Evolutionary conservation across 306 rosid genomes (phyloP).

Genomic region (Abrus pulchellus): DNA sequence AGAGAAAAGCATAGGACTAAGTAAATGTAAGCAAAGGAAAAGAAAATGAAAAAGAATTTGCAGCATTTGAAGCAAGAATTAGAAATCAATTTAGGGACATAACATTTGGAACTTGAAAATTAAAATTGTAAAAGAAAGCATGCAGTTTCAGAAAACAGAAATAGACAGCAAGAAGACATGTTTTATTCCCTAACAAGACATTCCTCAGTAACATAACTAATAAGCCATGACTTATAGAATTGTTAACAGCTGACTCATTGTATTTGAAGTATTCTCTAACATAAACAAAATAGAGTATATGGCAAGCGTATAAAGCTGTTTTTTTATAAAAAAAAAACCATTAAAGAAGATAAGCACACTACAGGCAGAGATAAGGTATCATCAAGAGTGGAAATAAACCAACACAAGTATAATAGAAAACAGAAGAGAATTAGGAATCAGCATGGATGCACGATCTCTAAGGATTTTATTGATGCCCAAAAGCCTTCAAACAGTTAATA

Average conservation of each 20-base stretch:
- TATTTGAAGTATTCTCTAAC: conserved; percentile 13
- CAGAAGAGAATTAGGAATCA: neutral
- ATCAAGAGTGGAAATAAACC: neutral
- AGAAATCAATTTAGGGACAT: conserved; percentile 1
- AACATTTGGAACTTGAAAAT: neutral
- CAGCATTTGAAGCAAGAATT: conserved; percentile 19
- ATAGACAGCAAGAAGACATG: neutral
- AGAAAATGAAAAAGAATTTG: conserved; percentile 3
- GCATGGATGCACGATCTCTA: conserved; percentile 6
- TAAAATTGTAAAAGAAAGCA: conserved; percentile 8
- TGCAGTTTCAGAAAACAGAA: neutral
- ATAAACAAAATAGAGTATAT: conserved; percentile 8
- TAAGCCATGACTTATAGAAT: neutral
- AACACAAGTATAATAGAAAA: neutral
- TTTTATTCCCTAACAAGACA: conserved; percentile 8
- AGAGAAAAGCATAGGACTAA: neutral
- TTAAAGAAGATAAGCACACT: neutral
- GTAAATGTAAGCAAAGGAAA: neutral
- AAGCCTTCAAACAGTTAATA: neutral
- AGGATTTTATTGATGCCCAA: neutral
- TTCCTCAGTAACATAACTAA: neutral
- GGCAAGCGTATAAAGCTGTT: neutral
- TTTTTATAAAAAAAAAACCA: neutral
- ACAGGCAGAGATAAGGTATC: neutral
- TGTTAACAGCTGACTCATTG: neutral